Evolutionary conservation across 805 yeast species (phyloP), one percentile per base, ranked within the genome.

Genomic region (Citeromyces nyonsensis): DNA sequence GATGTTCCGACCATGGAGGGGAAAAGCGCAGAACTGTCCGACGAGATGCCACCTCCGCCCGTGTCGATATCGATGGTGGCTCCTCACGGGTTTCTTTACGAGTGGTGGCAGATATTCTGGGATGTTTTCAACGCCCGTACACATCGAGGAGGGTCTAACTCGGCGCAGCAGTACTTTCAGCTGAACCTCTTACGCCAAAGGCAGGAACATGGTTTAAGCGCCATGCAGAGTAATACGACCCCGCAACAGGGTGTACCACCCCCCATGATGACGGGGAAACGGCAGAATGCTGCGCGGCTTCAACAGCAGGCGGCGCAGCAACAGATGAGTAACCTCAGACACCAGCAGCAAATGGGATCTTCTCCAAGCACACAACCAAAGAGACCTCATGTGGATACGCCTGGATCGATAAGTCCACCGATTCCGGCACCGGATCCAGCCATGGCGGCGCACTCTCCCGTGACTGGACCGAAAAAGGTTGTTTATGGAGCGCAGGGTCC

Each of bases 51-150:
- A 28, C 48, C 72, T 6, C 72, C 78, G 1, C 57, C 59, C 10
- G 48, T 71, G 25, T 55, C 59, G 14, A 62, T 75, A 45, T 59
- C 73, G 8, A 69, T 80, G 66, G 91, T 84, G 46, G 78, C 93
- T 2, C 91, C 93, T 1, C 82, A 77, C 43, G 91, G 95, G 5
- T 85, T 83, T 45, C 56, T 85, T 15, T 76, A 71, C 45, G 96
- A 86, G 51, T 85, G 96, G 96, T 85, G 95, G 95, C 84, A 74
- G 59, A 73, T 86, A 11, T 86, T 85, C 49, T 86, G 95, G 95
- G 95, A 85, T 49, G 75, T 84, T 20, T 82, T 78, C 53, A 80
- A 80, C 45, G 94, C 93, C 3, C 66, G 84, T 43, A 73, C 82
- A 28, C 73, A 69, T 39, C 59, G 74, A 36, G 77, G 72, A 10